Percentiles rank a stretch among this genome's conserved stretches.
These are phyloP conservation scores for Auricularia sp. DNA, from an alignment of 768 basidiomycete species.

Conservation along the genomic window DNA sequence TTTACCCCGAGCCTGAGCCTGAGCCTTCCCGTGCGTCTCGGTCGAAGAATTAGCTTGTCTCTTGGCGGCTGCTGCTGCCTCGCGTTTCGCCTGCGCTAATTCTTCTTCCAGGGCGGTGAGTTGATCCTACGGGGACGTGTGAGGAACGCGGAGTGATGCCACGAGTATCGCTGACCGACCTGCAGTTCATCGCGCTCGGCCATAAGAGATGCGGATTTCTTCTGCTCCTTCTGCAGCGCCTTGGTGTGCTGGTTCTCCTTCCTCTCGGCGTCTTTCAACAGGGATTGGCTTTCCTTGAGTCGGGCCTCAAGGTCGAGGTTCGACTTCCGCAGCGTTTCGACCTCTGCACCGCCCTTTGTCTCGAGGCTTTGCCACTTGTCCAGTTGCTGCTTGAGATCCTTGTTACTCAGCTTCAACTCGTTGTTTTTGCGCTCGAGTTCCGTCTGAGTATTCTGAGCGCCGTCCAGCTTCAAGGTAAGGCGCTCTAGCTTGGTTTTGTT, in stretches of 20 bases:
- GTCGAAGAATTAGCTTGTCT: not conserved
- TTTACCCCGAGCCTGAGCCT: conserved; percentile 10
- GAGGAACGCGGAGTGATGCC: too few species aligned
- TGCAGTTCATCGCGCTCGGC: not conserved
- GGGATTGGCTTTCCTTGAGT: conserved; percentile 35
- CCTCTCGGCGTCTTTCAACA: conserved; percentile 21
- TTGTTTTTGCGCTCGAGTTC: conserved; percentile 49
- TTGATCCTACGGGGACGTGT: not conserved
- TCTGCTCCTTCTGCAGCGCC: conserved; percentile 13
- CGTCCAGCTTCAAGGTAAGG: conserved; percentile 46
- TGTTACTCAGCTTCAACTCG: conserved; percentile 45
- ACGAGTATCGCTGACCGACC: not conserved
- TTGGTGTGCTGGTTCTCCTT: conserved; percentile 13
- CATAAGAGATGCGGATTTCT: not conserved
- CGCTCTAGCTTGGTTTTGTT: conserved; percentile 42
- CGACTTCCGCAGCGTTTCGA: conserved; percentile 43
- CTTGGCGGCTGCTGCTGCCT: not conserved
- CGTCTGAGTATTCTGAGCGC: conserved; percentile 37
- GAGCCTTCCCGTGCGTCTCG: not conserved
- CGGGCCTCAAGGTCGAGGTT: conserved; percentile 48
- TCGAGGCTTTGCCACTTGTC: conserved; percentile 62
- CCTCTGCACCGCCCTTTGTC: conserved; percentile 48
- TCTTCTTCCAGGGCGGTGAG: conserved; percentile 6
- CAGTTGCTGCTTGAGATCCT: conserved; percentile 51
- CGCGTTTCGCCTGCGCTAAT: conserved; percentile 15